Evolutionary conservation across 2,329 filamentous ascomycete genomes (phyloP), one percentile per base, ranked within the genome.

Genomic region (Aspergillus carbonarius): DNA sequence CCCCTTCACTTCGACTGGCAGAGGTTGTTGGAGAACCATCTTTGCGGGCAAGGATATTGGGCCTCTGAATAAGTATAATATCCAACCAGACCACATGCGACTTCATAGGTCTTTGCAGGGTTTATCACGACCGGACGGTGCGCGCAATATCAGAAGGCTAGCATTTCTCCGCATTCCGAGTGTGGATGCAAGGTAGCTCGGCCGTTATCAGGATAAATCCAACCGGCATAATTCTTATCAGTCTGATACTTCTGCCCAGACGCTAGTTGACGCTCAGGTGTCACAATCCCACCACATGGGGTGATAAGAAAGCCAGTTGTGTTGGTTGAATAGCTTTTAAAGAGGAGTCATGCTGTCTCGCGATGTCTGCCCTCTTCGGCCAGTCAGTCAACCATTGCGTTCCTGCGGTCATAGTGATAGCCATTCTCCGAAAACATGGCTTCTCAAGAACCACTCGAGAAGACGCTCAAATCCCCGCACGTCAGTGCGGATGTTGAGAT

Each of bases 401-500:
- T 54, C 17, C 25, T n/a, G 15, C 2, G 13, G 34, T 23, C 51
- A 32, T 20, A 3, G 7, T 44, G 20, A 44, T 10, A 42, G 25
- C 17, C 27, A 12, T 18, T 32, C 12, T 23, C 37, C 25, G 23
- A 6, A 10, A 20, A 44, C 18, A 63, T 66, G 63, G 59, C 57
- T 3, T 58, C 60, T 8, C 56, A 60, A 40, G 54, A 62, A 10
- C 39, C 18, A 10, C 8, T 47, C 5, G 58, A 61, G 37, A 46
- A 56, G 4, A 35, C 32, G 1, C 23, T 32, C 18, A 58, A 58
- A 32, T 58, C 51, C 7, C 51, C 46, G 9, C 27, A 58, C 8
- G 30, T 42, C 13, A 44, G 46, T 12, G 34, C 25, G 13, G 60
- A 66, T 20, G 52, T 57, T 10, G 65, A 66, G 23, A 40, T 67